Percentiles rank a stretch among this genome's conserved stretches.
Evolutionary conservation across 495 filamentous ascomycete genomes (phyloP).

Genomic region (Penicillium paradoxum): DNA sequence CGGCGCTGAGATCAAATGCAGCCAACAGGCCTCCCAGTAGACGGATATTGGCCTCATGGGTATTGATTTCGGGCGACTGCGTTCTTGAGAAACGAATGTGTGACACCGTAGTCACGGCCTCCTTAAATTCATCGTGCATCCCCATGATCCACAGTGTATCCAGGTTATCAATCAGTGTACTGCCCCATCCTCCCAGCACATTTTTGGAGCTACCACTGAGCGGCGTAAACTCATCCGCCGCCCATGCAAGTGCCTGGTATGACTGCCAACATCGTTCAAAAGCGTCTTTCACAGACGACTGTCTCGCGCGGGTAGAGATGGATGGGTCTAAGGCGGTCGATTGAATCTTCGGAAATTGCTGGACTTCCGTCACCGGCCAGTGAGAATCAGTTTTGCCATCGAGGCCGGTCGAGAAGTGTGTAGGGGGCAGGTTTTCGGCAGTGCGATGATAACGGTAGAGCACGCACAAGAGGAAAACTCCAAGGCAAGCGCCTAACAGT

Average conservation of each 20-base stretch:
- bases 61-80: conserved; percentile 30
- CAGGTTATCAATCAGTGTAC: conserved; percentile 76
- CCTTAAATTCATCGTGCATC: conserved; percentile 70
- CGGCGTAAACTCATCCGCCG: conserved; percentile 62
- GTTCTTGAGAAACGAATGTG: conserved; percentile 62
- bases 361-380: conserved; percentile 8
- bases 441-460: conserved; percentile 4
- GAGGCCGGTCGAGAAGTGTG: neutral
- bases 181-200: conserved; percentile 77
- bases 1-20: conserved; percentile 46
- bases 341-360: conserved; percentile 8
- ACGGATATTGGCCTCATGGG: conserved; percentile 48
- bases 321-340: neutral
- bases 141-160: conserved; percentile 91
- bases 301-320: conserved; percentile 1
- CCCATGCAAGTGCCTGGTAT: conserved; percentile 63
- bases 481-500: conserved; percentile 10
- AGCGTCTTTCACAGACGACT: conserved; percentile 48
- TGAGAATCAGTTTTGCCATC: neutral
- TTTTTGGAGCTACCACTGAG: conserved; percentile 51
- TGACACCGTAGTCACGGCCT: conserved; percentile 59
- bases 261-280: conserved; percentile 61
- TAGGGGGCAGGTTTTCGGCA: neutral
- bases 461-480: conserved; percentile 2
- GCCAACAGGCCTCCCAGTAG: conserved; percentile 48